Conservation (phyloP, 2,329 filamentous ascomycete species). For the Zymoseptoria ardabiliae region DNA sequence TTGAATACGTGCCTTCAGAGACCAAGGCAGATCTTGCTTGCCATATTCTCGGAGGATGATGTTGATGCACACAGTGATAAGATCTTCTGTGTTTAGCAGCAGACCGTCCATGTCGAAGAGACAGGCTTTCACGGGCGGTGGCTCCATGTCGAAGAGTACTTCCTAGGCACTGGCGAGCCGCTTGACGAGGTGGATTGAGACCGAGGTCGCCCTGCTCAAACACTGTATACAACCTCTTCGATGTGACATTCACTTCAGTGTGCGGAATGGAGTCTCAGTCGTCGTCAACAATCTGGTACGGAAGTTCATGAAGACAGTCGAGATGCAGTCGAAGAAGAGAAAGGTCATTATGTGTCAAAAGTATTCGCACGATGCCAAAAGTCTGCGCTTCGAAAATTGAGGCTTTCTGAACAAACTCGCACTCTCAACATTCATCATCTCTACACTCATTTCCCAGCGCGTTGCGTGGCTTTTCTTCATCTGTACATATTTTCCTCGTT, state of each 20-base stretch:
- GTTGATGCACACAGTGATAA: conserved; percentile 75
- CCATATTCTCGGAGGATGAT: conserved; percentile 66
- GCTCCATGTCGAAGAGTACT: not conserved
- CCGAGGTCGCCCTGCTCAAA: too few species aligned
- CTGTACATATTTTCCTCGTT: conserved; percentile 1
- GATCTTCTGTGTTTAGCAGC: conserved; percentile 85
- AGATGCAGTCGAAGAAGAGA: too few species aligned
- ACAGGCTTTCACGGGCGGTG: conserved; percentile 68
- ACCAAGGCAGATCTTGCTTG: conserved; percentile 70
- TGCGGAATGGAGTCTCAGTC: too few species aligned
- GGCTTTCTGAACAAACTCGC: not conserved
- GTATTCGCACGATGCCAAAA: not conserved
- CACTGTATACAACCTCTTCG: too few species aligned
- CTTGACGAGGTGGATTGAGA: not conserved
- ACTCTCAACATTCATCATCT: not conserved
- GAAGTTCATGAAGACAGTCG: too few species aligned
- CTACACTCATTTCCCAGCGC: not conserved
- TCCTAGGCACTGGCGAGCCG: not conserved
- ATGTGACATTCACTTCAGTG: too few species aligned
- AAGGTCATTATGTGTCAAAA: too few species aligned
- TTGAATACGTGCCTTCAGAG: conserved; percentile 77
- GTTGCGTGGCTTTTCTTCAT: not conserved
- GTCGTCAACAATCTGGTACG: too few species aligned
- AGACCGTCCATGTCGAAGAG: conserved; percentile 97
- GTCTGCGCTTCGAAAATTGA: not conserved